Evolutionary conservation across 257 asterid species (phyloP).

Genomic region (Nicotiana attenuata): DNA sequence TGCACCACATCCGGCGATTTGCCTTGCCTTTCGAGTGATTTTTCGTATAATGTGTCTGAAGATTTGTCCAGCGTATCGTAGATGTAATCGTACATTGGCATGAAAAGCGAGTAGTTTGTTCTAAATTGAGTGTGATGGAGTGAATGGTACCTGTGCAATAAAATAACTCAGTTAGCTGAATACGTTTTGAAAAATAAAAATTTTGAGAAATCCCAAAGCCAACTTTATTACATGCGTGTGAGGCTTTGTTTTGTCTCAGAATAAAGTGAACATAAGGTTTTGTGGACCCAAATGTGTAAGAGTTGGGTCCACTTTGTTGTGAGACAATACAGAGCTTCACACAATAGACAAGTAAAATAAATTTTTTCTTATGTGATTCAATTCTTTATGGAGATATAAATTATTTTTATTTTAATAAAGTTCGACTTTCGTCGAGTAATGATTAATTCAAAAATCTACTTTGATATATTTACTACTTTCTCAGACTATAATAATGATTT

Average conservation of each 20-base stretch:
- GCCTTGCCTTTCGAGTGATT: conserved; percentile 40
- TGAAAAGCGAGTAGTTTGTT: conserved; percentile 83
- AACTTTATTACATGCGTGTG: too few relatives aligned
- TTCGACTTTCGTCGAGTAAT: not conserved
- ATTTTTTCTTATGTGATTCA: not conserved
- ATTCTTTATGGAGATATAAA: not conserved
- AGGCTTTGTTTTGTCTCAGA: too few relatives aligned
- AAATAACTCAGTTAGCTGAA: conserved; percentile 4
- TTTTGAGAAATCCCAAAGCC: not conserved
- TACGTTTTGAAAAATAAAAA: not conserved
- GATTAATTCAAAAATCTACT: too few relatives aligned
- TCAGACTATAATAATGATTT: not conserved
- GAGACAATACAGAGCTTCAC: too few relatives aligned
- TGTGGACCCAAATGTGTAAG: too few relatives aligned
- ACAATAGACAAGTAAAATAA: too few relatives aligned
- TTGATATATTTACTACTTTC: not conserved
- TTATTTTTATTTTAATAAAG: too few relatives aligned
- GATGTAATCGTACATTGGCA: conserved; percentile 80
- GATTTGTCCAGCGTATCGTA: conserved; percentile 68
- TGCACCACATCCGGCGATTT: conserved; percentile 68
- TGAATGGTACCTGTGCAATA: conserved; percentile 62
- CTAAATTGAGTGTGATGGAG: conserved; percentile 88
- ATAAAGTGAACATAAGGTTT: too few relatives aligned
- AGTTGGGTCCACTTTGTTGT: too few relatives aligned
- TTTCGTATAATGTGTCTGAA: conserved; percentile 48